Conservation (phyloP, 23 red algal genomes). For the Agarophyton chilense region DNA sequence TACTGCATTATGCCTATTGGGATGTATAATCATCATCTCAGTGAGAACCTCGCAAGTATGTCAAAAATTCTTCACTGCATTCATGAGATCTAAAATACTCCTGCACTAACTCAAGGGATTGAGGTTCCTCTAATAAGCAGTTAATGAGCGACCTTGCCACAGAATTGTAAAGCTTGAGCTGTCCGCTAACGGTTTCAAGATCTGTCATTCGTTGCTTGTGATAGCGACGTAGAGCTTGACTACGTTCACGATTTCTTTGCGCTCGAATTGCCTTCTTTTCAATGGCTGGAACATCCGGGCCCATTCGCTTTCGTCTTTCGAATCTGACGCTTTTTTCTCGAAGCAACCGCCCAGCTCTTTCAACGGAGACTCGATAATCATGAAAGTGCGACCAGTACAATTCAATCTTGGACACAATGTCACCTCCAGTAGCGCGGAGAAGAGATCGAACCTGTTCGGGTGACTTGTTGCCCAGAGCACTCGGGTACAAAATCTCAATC, state of each 20-base stretch:
- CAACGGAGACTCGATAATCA: slow-evolving; percentile 5
- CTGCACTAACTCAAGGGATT: slow-evolving; percentile 5
- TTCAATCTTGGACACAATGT: slow-evolving; percentile 18
- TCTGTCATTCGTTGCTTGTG: slow-evolving; percentile 54
- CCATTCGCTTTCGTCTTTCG: slow-evolving; percentile 58
- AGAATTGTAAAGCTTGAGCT: slow-evolving; percentile 43
- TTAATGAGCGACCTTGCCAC: slow-evolving; percentile 50
- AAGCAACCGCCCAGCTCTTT: slow-evolving; percentile 10
- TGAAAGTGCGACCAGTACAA: slow-evolving; percentile 44
- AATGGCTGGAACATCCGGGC: slow-evolving; percentile 44
- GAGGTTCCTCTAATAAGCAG: slow-evolving; percentile 41
- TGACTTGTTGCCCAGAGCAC: background rate
- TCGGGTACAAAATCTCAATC: slow-evolving; percentile 13
- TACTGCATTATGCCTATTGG: no score
- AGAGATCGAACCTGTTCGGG: slow-evolving; percentile 16
- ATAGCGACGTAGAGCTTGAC: slow-evolving; percentile 50
- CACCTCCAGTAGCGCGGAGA: slow-evolving; percentile 19
- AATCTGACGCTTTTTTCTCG: slow-evolving; percentile 36
- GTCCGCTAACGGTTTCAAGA: slow-evolving; percentile 1
- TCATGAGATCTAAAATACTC: slow-evolving; percentile 42
- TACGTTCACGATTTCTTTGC: slow-evolving; percentile 58
- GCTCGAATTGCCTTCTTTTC: slow-evolving; percentile 62
- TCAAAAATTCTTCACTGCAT: slow-evolving; percentile 45
- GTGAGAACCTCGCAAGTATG: slow-evolving; percentile 4
- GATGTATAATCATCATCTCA: no score